Base-by-base conservation (phyloP, 2,329 filamentous ascomycete genomes). In the Sporothrix pseudoabietina region DNA sequence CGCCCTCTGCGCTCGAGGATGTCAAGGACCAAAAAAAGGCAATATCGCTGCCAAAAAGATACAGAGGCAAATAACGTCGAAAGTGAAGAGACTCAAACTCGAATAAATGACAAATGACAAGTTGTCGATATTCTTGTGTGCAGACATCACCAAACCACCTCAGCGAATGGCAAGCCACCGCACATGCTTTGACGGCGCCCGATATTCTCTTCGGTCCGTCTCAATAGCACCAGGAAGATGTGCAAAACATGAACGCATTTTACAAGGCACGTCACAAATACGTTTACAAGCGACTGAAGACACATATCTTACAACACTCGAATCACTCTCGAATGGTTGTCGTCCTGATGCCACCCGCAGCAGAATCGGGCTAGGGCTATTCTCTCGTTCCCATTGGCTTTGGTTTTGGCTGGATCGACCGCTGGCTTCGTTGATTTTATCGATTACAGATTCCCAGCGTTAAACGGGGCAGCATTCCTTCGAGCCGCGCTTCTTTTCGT, bases 361-460 rank as follows among this genome's bases (percentile, higher is more conserved):
- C 49, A 44, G n/a, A 44, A 41, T 70, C n/a, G 22, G 68, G 68
- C 49, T 55, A 70, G n/a, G 68, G 19, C 47, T 30, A 26, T 16
- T 39, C 22, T 54, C 22, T 39, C 32, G 49, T 55, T 57, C 35
- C 22, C 69, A 71, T 71, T 71, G 69, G 69, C 26, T 26, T 71
- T 71, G 69, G 69, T 52, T 47, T 55, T 26, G 10, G 22, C 22
- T n/a, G 14, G 52, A 59, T 71, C 69, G 54, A 10, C 49, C 68
- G 57, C 22, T 70, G 68, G 49, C 66, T 54, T 69, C 66, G 47
- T 44, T 59, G 39, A 32, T 49, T 71, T 47, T 54, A 59, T 47
- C 54, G 35, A 44, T 47, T 30, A 35, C 52, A 70, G 52, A 47
- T 71, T 59, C 10, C 35, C 35, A 59, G 22, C 54, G 14, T n/a